Conservation (phyloP, 352 stramenopile species). For the Saprolegnia diclina region DNA sequence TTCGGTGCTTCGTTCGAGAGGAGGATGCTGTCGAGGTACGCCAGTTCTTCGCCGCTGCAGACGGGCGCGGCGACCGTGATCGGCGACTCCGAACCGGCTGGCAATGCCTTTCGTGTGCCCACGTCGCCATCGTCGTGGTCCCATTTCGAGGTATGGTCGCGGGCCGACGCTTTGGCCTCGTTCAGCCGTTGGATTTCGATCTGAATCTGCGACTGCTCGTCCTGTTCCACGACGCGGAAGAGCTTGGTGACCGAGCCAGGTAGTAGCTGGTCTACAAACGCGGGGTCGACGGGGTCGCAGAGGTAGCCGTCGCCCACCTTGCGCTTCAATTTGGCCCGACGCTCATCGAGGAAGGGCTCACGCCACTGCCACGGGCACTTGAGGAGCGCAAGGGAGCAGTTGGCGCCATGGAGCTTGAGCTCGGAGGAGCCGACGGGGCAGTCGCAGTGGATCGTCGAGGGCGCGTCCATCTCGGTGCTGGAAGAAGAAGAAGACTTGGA, state of each 20-base stretch:
- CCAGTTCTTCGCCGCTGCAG: constrained; percentile 19
- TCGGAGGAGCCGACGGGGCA: constrained; percentile 7
- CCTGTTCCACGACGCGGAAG: constrained; percentile 56
- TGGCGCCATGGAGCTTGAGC: constrained; percentile 21
- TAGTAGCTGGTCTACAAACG: constrained; percentile 77
- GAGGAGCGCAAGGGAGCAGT: constrained; percentile 52
- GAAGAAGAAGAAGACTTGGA: not conserved
- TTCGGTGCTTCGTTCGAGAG: not conserved
- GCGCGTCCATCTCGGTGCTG: too few relatives aligned
- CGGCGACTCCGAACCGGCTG: constrained; percentile 6
- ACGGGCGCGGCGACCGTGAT: constrained; percentile 19
- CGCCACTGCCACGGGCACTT: constrained; percentile 87
- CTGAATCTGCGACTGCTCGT: constrained; percentile 80
- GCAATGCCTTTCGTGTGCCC: not conserved
- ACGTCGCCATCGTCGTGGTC: constrained; percentile 29
- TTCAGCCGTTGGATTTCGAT: constrained; percentile 76
- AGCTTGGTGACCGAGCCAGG: constrained; percentile 76
- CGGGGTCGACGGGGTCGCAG: constrained; percentile 81
- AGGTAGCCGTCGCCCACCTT: constrained; percentile 77
- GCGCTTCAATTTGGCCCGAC: constrained; percentile 74
- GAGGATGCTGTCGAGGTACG: constrained; percentile 21
- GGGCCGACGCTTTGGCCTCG: constrained; percentile 40
- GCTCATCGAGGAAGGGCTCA: constrained; percentile 77
- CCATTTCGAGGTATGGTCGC: constrained; percentile 31
- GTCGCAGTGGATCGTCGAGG: constrained; percentile 5